phyloP scores from a whole-genome alignment of 2,329 filamentous ascomycete genomes.

The Penicillium rolfsii region DNA sequence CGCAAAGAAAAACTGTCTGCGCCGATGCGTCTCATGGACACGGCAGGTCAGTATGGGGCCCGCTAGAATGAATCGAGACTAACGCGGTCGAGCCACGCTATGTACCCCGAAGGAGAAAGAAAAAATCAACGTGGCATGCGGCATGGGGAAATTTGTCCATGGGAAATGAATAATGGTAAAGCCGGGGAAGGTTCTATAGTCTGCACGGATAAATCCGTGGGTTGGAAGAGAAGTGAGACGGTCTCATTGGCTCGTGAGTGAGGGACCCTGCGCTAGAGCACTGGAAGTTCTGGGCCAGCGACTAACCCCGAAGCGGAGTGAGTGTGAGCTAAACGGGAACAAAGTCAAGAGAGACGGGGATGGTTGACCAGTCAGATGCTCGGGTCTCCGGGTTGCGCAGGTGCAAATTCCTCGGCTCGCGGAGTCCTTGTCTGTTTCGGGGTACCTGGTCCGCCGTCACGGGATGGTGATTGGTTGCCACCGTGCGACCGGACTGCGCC shows the following conservation, averaged over 20 bases:
- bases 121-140: slow-evolving; percentile 19
- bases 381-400: slow-evolving; percentile 22
- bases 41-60: not conserved
- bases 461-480: not conserved
- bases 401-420: slow-evolving; percentile 14
- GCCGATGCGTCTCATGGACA: not conserved
- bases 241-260: slow-evolving; percentile 1
- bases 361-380: slow-evolving; percentile 31
- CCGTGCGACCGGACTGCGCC: slow-evolving; percentile 3
- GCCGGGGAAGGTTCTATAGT: slow-evolving; percentile 14
- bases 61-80: slow-evolving; percentile 18
- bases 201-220: slow-evolving; percentile 17
- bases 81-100: slow-evolving; percentile 12
- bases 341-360: not conserved
- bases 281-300: not conserved
- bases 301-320: not conserved
- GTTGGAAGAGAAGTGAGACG: not conserved
- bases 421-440: slow-evolving; percentile 14
- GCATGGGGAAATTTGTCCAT: slow-evolving; percentile 10
- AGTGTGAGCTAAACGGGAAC: not conserved
- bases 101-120: slow-evolving; percentile 1
- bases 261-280: not conserved
- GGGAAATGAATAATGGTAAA: not conserved
- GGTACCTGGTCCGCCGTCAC: not conserved
- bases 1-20: not conserved